Evolutionary conservation across 2,329 filamentous ascomycete species (phyloP).

Genomic region (Acephala macrosclerotiorum): DNA sequence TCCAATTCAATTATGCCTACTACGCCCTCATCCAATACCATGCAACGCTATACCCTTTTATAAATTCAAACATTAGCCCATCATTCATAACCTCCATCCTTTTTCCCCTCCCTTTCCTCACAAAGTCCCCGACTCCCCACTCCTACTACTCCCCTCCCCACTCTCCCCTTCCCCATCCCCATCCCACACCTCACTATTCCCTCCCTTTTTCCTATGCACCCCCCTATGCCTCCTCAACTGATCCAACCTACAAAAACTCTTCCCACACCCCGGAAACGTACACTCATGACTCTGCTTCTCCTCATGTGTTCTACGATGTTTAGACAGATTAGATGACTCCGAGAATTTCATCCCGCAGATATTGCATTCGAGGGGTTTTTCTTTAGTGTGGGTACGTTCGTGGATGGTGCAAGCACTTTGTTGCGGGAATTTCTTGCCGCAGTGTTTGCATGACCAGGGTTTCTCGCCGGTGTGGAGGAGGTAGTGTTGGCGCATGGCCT

Average conservation of each 20-base stretch:
- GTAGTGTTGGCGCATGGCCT: slow-evolving; percentile 72
- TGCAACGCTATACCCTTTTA: background rate
- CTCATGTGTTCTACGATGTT: slow-evolving; percentile 69
- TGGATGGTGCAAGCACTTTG: slow-evolving; percentile 76
- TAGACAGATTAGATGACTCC: slow-evolving; percentile 72
- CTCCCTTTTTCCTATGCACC: slow-evolving; percentile 36
- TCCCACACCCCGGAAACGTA: slow-evolving; percentile 55
- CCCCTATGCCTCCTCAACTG: slow-evolving; percentile 64
- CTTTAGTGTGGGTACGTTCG: slow-evolving; percentile 69
- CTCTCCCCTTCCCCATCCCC: background rate
- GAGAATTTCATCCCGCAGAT: slow-evolving; percentile 66
- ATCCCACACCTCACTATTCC: slow-evolving; percentile 25
- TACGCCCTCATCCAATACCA: background rate
- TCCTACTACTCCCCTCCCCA: background rate
- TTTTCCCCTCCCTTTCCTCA: background rate
- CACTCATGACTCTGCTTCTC: slow-evolving; percentile 60
- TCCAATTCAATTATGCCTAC: background rate
- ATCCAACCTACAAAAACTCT: slow-evolving; percentile 65
- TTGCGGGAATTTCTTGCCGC: slow-evolving; percentile 68
- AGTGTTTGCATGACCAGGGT: slow-evolving; percentile 64
- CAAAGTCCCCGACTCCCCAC: no score
- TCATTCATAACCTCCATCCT: background rate
- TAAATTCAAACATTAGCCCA: background rate
- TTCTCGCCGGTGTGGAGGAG: slow-evolving; percentile 72
- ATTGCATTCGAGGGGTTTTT: slow-evolving; percentile 67